Evolutionary conservation across 2,329 filamentous ascomycete genomes (phyloP).

Genomic region (Knufia fluminis): DNA sequence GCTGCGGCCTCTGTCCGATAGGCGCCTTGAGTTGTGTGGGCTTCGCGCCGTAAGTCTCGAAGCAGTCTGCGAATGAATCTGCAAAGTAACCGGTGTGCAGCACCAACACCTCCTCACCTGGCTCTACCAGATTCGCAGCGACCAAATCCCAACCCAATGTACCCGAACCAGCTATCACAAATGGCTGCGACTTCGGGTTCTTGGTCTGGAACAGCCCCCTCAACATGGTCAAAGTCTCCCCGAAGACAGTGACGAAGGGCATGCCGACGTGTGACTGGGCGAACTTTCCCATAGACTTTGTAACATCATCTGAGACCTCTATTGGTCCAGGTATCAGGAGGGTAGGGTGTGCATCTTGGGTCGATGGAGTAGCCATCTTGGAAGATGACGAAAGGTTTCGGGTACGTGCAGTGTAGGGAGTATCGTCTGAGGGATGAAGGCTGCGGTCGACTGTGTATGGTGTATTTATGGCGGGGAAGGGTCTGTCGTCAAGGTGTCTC

Average conservation of each 20-base stretch:
- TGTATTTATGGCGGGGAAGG: conserved; percentile 50
- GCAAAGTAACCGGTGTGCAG: conserved; percentile 96
- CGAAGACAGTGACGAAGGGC: conserved; percentile 81
- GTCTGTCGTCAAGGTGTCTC: conserved; percentile 48
- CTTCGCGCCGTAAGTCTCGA: conserved; percentile 81
- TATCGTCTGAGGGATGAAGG: conserved; percentile 41
- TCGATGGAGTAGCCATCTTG: conserved; percentile 19
- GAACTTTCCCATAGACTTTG: conserved; percentile 21
- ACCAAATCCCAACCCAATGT: conserved; percentile 96
- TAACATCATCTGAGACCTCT: conserved; percentile 20
- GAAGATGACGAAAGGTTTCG: conserved; percentile 18
- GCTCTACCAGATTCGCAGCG: conserved; percentile 83
- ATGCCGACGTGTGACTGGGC: conserved; percentile 82
- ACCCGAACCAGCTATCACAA: conserved; percentile 86
- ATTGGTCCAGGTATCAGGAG: conserved; percentile 85
- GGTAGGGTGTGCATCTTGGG: conserved; percentile 54
- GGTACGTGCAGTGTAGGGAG: conserved; percentile 36
- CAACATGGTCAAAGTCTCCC: conserved; percentile 77
- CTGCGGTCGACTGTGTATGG: conserved; percentile 53
- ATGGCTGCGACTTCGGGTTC: conserved; percentile 73
- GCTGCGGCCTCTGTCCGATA: conserved; percentile 77
- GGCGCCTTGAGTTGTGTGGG: conserved; percentile 83
- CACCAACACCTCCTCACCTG: conserved; percentile 81
- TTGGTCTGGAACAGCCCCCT: conserved; percentile 91
- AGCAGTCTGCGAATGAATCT: conserved; percentile 86